phyloP scores from a whole-genome alignment of 1,139 yeast species.

The Schwanniomyces etchellsii region DNA sequence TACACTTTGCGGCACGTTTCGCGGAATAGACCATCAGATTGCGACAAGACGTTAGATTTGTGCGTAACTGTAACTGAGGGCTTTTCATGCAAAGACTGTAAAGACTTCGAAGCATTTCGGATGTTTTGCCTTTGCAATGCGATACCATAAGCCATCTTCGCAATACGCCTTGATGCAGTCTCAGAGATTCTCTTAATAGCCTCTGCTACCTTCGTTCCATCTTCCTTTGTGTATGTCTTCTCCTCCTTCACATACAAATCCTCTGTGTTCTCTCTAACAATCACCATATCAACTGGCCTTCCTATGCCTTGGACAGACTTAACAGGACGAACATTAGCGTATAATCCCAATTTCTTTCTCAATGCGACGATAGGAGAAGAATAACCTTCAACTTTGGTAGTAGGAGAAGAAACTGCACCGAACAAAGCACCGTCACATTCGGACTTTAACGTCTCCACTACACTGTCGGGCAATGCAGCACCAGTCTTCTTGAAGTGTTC shows the following conservation, averaged over 20 bases:
- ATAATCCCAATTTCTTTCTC: constrained; percentile 88
- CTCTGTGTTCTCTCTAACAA: constrained; percentile 97
- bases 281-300: constrained; percentile 93
- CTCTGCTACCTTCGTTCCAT: constrained; percentile 85
- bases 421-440: constrained; percentile 96
- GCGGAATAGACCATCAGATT: constrained; percentile 92
- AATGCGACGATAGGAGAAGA: constrained; percentile 97
- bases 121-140: constrained; percentile 86
- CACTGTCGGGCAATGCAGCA: constrained; percentile 88
- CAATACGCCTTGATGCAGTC: constrained; percentile 77
- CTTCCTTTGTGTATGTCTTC: constrained; percentile 60
- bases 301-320: constrained; percentile 81
- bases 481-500: constrained; percentile 92
- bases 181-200: constrained; percentile 96
- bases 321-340: constrained; percentile 97
- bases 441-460: constrained; percentile 70
- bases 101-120: constrained; percentile 53
- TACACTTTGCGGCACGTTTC: constrained; percentile 80
- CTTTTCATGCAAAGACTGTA: constrained; percentile 36
- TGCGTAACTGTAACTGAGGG: constrained; percentile 91
- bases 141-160: constrained; percentile 86
- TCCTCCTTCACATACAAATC: constrained; percentile 95
- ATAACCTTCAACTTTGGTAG: constrained; percentile 90
- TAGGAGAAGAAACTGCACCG: constrained; percentile 96
- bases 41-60: constrained; percentile 90